Conservation (phyloP, 768 basidiomycete genomes). For the Pleurotus ostreatus region DNA sequence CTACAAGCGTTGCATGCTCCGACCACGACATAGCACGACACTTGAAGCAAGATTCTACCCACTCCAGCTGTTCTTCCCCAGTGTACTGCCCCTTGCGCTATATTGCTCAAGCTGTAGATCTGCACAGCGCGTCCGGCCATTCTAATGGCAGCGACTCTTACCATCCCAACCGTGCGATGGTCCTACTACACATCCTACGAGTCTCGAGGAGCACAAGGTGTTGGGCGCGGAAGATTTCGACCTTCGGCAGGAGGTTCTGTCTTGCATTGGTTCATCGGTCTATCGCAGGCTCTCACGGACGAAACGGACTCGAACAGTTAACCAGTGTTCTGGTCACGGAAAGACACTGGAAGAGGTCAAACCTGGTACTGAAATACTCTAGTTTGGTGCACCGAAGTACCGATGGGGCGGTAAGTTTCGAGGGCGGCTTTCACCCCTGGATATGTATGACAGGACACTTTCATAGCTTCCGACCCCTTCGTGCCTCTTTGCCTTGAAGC, state of each 20-base stretch:
- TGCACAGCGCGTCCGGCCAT: slow-evolving; percentile 54
- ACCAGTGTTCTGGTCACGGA: slow-evolving; percentile 39
- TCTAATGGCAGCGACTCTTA: slow-evolving; percentile 35
- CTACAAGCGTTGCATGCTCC: slow-evolving; percentile 15
- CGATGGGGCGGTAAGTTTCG: too few relatives aligned
- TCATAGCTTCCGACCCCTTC: too few relatives aligned
- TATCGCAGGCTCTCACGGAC: slow-evolving; percentile 81
- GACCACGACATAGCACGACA: neutral
- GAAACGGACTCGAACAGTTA: slow-evolving; percentile 66
- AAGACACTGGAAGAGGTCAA: neutral
- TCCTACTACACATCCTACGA: slow-evolving; percentile 37
- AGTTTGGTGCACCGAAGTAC: neutral
- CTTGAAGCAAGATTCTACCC: slow-evolving; percentile 15
- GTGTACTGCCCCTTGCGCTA: slow-evolving; percentile 38
- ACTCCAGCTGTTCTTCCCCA: slow-evolving; percentile 13
- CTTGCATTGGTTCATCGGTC: slow-evolving; percentile 94
- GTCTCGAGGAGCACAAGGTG: slow-evolving; percentile 20
- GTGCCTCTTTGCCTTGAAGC: too few relatives aligned
- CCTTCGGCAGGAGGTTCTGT: slow-evolving; percentile 93
- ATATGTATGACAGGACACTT: too few relatives aligned
- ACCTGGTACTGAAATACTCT: too few relatives aligned
- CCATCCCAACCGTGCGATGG: slow-evolving; percentile 43
- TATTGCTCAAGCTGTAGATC: slow-evolving; percentile 72
- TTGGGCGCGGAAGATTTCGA: slow-evolving; percentile 75
- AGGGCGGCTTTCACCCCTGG: too few relatives aligned